phyloP scores from a whole-genome alignment of 495 filamentous ascomycete genomes.

The Hyaloscypha variabilis region DNA sequence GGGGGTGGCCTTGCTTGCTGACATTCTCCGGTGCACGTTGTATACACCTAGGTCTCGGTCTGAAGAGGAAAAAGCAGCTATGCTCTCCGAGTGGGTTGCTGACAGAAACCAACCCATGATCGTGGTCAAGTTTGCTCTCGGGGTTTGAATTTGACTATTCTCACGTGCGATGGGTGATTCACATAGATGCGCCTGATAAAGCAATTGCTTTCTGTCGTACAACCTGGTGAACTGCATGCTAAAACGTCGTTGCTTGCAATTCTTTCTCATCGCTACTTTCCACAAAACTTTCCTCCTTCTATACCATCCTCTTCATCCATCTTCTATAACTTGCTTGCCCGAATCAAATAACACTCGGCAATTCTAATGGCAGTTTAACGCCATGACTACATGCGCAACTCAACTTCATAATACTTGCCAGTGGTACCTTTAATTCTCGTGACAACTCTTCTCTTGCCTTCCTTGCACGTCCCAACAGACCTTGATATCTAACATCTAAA shows the following conservation, averaged over 20 bases:
- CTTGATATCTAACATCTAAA: slow-evolving; percentile 1
- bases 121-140: neutral
- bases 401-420: neutral
- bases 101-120: neutral
- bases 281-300: neutral
- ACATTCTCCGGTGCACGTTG: neutral
- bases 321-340: neutral
- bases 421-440: neutral
- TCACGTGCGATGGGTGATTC: neutral
- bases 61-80: neutral
- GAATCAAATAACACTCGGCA: neutral
- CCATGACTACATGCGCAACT: neutral
- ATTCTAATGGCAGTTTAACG: neutral
- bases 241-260: neutral
- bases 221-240: neutral
- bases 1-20: neutral
- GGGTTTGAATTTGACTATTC: neutral
- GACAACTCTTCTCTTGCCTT: neutral
- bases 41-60: neutral
- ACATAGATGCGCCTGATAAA: neutral
- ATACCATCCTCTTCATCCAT: neutral
- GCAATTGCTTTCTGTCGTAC: neutral
- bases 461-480: neutral
- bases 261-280: neutral
- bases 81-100: neutral